Evolutionary conservation across 2,329 filamentous ascomycete genomes (phyloP).

Genomic region (Ophiosphaerella narmari): DNA sequence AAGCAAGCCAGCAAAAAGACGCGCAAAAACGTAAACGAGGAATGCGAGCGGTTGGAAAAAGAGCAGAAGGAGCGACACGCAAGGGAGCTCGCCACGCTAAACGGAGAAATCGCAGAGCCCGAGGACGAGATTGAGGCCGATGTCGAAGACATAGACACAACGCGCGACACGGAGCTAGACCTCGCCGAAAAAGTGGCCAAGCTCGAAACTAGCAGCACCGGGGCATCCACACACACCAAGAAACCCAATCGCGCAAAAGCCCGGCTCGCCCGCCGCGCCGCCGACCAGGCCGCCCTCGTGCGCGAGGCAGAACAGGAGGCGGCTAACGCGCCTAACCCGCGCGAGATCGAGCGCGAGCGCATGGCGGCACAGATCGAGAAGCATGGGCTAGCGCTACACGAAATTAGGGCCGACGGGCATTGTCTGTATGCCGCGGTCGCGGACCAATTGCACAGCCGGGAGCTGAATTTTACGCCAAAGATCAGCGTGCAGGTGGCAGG

Average conservation of each 20-base stretch:
- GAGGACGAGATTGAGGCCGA: conserved; percentile 7
- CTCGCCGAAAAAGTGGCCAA: conserved; percentile 8
- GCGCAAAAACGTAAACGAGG: conserved; percentile 64
- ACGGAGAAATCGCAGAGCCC: conserved; percentile 15
- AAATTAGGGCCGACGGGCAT: conserved; percentile 89
- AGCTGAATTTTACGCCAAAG: conserved; percentile 37
- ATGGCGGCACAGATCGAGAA: conserved; percentile 71
- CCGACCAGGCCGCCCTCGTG: conserved; percentile 75
- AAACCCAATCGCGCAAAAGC: conserved; percentile 93
- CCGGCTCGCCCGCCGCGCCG: conserved; percentile 83
- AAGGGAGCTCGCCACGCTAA: conserved; percentile 54
- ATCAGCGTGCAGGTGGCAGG: conserved; percentile 36
- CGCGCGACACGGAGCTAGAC: conserved; percentile 16
- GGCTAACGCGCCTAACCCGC: conserved; percentile 46
- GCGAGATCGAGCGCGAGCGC: conserved; percentile 51
- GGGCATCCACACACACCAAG: conserved; percentile 49
- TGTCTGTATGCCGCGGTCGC: conserved; percentile 93
- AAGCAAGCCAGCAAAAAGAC: conserved; percentile 90
- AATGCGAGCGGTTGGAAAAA: conserved; percentile 63
- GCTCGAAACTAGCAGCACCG: conserved; percentile 7
- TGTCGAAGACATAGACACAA: conserved; percentile 10
- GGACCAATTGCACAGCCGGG: conserved; percentile 70
- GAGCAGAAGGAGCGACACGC: conserved; percentile 61
- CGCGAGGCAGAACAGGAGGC: conserved; percentile 76
- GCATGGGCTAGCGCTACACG: conserved; percentile 70